These are phyloP conservation scores for Ochetophila trinervis DNA, from an alignment of 306 rosid genomes.

Conservation along the genomic window DNA sequence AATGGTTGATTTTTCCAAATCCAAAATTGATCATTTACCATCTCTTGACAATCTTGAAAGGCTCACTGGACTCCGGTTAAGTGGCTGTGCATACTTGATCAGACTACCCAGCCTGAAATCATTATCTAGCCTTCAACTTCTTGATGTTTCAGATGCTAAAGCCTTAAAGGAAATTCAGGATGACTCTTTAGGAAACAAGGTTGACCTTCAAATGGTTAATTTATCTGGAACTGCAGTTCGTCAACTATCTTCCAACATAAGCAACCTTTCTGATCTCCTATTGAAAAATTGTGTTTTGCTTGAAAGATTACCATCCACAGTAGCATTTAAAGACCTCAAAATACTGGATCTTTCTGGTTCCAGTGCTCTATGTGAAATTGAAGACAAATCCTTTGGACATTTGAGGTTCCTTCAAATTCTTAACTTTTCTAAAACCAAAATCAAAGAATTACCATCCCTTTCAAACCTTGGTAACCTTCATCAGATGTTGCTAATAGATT, in stretches of 20 bases:
- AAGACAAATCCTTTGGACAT: conserved; percentile 5
- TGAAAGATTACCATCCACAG: conserved; percentile 1
- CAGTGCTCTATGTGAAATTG: conserved; percentile 12
- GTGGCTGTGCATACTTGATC: conserved; percentile 9
- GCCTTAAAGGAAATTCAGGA: conserved; percentile 18
- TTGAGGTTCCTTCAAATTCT: conserved; percentile 27
- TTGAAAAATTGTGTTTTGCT: conserved; percentile 10
- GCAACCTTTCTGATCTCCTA: conserved; percentile 10
- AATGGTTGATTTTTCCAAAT: conserved; percentile 28
- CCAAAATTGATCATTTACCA: conserved; percentile 25
- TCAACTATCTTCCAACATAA: conserved; percentile 15
- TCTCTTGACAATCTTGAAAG: conserved; percentile 8
- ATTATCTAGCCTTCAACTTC: conserved; percentile 19
- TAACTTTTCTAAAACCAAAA: conserved; percentile 24
- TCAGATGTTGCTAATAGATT: conserved; percentile 19
- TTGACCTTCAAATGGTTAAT: conserved; percentile 28
- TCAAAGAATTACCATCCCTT: conserved; percentile 23
- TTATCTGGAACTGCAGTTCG: conserved; percentile 22
- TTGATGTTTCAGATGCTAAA: conserved; percentile 31
- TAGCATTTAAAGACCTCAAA: conserved; percentile 19
- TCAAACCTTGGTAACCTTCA: conserved; percentile 18
- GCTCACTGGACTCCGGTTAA: conserved; percentile 20
- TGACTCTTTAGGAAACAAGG: not conserved
- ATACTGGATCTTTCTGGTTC: conserved; percentile 25
- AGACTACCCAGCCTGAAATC: conserved; percentile 17